Base-by-base conservation (phyloP, 352 stramenopile species). In the Elongisporangium anandrum region DNA sequence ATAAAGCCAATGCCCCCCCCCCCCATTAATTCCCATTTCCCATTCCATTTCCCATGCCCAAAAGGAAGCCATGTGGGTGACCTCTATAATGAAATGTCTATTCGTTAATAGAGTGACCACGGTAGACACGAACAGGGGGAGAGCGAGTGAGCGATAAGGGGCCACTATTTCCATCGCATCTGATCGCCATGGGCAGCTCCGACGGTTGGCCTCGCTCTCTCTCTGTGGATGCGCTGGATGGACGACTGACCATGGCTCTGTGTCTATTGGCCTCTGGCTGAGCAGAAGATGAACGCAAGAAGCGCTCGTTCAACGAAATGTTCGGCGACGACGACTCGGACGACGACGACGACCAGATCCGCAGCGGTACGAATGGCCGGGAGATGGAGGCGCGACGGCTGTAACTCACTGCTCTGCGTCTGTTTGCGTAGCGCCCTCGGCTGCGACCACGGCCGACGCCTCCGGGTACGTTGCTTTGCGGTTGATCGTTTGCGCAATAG, bases 251-350 rank as follows among this genome's bases (percentile, higher is more conserved):
- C 1, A 2, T 29, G 24, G 5, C n/a, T 47, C 56, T 57, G 7
- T 59, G 49, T 54, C 51, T 38, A 6, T 56, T 17, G 9, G 19
- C 26, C 39, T n/a, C n/a, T n/a, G n/a, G 47, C 23, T n/a, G 22
- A 15, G 47, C 64, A 90, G 79, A 91, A 51, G 79, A 94, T 50
- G 81, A 90, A 62, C 79, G 75, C 59, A 92, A 90, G 73, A 94
- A 92, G 73, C 76, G 78, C 68, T 89, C 78, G 59, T 91, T 94
- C 66, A 92, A 91, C 60, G 85, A 94, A 61, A 94, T 94, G 85
- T 94, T 94, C 63, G 85, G 85, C 39, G 85, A 91, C 54, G 83
- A 93, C 59, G 79, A 89, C 64, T 90, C 79, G 68, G 82, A 92
- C 64, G 77, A 79, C 48, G 76, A 73, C 55, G 65, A 89, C 58